phyloP scores from a whole-genome alignment of 2,329 filamentous ascomycete genomes.

The Plenodomus tracheiphilus region DNA sequence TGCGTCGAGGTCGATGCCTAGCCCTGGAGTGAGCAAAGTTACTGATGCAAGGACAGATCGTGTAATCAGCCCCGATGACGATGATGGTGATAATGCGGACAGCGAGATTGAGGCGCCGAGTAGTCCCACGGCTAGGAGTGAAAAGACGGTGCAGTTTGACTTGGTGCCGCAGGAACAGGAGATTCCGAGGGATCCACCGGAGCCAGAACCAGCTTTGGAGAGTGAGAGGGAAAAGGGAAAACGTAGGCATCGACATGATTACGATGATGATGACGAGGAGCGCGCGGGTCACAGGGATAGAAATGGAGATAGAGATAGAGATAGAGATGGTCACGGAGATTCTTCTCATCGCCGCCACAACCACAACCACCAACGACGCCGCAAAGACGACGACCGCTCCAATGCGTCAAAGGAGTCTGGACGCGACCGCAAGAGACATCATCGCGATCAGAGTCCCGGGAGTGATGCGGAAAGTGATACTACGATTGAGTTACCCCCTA shows the following conservation, averaged over 20 bases:
- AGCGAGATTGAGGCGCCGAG: slow-evolving; percentile 7
- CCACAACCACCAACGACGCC: slow-evolving; percentile 10
- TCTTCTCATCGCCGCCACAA: background rate
- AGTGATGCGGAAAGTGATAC: slow-evolving; percentile 32
- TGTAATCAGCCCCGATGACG: slow-evolving; percentile 18
- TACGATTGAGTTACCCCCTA: slow-evolving; percentile 42
- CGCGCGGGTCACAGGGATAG: background rate
- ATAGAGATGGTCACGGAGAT: slow-evolving; percentile 3
- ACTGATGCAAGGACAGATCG: slow-evolving; percentile 24
- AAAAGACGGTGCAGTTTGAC: slow-evolving; percentile 47
- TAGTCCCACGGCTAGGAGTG: slow-evolving; percentile 20
- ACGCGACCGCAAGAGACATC: slow-evolving; percentile 18
- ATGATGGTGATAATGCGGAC: background rate
- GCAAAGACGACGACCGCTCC: slow-evolving; percentile 19
- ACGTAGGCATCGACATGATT: no score
- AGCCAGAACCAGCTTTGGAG: slow-evolving; percentile 1
- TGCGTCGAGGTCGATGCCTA: slow-evolving; percentile 39
- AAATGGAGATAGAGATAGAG: background rate
- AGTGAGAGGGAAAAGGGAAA: background rate
- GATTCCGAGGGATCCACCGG: slow-evolving; percentile 15
- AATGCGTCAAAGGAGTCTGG: slow-evolving; percentile 20
- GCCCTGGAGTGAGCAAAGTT: slow-evolving; percentile 12
- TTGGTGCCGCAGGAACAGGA: slow-evolving; percentile 36
- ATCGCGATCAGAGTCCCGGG: slow-evolving; percentile 28
- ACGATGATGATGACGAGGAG: no score